A percentile compares a stretch with the other conserved stretches of the same genome.
These are phyloP conservation scores for Ophiorrhiza pumila DNA, from an alignment of 257 asterid species.

Conservation along the genomic window DNA sequence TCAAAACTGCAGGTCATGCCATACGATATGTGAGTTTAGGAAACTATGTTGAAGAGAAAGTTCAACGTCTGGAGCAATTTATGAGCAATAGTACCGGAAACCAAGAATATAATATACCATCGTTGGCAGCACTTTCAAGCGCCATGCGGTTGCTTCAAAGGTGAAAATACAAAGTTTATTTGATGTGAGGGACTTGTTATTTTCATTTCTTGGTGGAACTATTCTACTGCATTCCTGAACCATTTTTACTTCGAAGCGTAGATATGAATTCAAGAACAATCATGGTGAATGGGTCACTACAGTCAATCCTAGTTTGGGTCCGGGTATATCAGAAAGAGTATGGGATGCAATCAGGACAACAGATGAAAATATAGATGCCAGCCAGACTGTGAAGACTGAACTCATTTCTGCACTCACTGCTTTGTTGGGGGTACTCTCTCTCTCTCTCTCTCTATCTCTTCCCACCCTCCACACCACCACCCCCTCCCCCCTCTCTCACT, in stretches of 20 bases:
- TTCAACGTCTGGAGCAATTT: slow-evolving; percentile 66
- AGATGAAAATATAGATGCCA: slow-evolving; percentile 47
- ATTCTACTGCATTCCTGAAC: background rate
- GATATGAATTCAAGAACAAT: slow-evolving; percentile 79
- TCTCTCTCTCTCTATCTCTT: slow-evolving; percentile 2
- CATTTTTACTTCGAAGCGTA: slow-evolving; percentile 19
- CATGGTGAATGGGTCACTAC: slow-evolving; percentile 80
- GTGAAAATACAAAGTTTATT: slow-evolving; percentile 29
- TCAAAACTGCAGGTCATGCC: slow-evolving; percentile 37
- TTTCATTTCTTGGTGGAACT: background rate
- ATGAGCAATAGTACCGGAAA: slow-evolving; percentile 29
- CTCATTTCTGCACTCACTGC: slow-evolving; percentile 57
- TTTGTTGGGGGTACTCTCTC: slow-evolving; percentile 53
- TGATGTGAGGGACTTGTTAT: background rate
- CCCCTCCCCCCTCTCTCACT: too few relatives aligned
- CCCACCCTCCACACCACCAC: too few relatives aligned
- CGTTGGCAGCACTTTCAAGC: slow-evolving; percentile 73
- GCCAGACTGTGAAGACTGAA: slow-evolving; percentile 52
- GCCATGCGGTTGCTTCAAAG: slow-evolving; percentile 80
- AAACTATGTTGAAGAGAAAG: slow-evolving; percentile 49
- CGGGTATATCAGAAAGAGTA: slow-evolving; percentile 78
- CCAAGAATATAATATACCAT: slow-evolving; percentile 45
- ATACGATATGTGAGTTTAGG: slow-evolving; percentile 51
- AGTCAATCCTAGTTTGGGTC: slow-evolving; percentile 68
- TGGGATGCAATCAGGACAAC: slow-evolving; percentile 59